phyloP scores from a whole-genome alignment of 192 early-diverging fungal species.

The Coemansia sp. region DNA sequence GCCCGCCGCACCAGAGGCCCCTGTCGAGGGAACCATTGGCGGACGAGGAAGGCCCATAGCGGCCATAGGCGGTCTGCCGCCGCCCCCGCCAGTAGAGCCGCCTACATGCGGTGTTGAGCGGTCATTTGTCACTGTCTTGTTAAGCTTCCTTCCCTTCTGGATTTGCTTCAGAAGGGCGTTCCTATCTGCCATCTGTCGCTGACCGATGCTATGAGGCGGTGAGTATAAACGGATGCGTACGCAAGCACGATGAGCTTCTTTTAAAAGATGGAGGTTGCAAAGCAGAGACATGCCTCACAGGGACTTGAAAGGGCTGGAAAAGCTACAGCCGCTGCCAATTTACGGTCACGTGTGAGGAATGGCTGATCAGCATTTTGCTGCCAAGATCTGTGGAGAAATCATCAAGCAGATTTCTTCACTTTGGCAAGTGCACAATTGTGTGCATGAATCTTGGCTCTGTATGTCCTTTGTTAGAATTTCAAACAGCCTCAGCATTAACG shows the following conservation, averaged over 20 bases:
- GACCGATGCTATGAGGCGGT: not conserved
- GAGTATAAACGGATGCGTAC: not conserved
- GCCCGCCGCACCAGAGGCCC: conserved; percentile 17
- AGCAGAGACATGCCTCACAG: not conserved
- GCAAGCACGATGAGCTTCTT: not conserved
- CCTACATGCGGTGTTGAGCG: conserved; percentile 58
- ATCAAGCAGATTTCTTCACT: too few species aligned
- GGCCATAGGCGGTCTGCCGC: conserved; percentile 33
- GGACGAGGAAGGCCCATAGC: conserved; percentile 33
- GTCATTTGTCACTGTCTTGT: conserved; percentile 72
- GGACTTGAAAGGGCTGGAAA: too few species aligned
- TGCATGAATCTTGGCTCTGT: too few species aligned
- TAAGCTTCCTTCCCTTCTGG: conserved; percentile 66
- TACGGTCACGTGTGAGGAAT: too few species aligned
- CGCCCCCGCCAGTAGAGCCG: conserved; percentile 45
- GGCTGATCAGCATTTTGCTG: too few species aligned
- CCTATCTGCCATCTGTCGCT: conserved; percentile 41
- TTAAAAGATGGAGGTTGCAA: not conserved
- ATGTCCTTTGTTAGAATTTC: too few species aligned
- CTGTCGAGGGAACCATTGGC: conserved; percentile 26
- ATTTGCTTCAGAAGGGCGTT: conserved; percentile 68
- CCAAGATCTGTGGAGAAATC: too few species aligned
- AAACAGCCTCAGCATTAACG: too few species aligned
- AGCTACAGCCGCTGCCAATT: too few species aligned
- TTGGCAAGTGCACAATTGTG: too few species aligned